Base-by-base conservation (phyloP, 1,284 basidiomycete species). In the Microbotryomycetes sp. region DNA sequence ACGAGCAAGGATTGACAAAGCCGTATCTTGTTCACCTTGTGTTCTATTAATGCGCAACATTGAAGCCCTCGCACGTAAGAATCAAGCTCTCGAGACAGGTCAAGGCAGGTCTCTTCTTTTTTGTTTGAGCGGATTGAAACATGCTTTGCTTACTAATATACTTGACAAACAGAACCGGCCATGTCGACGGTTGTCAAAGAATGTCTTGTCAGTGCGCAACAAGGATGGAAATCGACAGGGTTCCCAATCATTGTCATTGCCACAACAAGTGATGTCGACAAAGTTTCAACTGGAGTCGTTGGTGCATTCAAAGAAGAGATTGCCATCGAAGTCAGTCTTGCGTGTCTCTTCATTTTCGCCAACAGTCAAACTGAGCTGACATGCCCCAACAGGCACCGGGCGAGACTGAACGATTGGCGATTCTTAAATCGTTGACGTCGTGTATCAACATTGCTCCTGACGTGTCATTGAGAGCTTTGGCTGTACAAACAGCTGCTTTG, bases 401-500 rank as follows among this genome's bases (percentile, higher is more conserved):
- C 63, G 92, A 97, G 75, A 73, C 76, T 6, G 86, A 90, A 68
- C 80, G 94, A 56, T 76, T 82, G 51, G 79, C 80, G 36, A 86
- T 92, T 53, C 77, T 93, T 19, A 67, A 77, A 4, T 78, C 79
- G 6, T 71, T 85, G 16, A 76, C 89, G 5, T 64, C 73, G 1
- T 75, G 77, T 4, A 75, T 77, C 29, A 65, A 74, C 0, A 73
- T 94, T 28, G 83, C 86, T 0, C 82, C 87, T 0, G 96, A 98
- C 76, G 86, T 96, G 1, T 87, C 86, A 14, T 68, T 93, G 28
- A 76, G 79, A 50, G 76, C 78, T 16, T 74, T 98, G 4, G 92
- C 96, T 3, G 84, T 84, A 4, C 90, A 96, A 74, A 96, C 93
- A 2, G 96, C 96, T 7, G 92, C 92, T 1, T 80, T 99, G 12